These are phyloP conservation scores for Diaporthe caulivora DNA, from an alignment of 2,329 filamentous ascomycete genomes.

Conservation along the genomic window DNA sequence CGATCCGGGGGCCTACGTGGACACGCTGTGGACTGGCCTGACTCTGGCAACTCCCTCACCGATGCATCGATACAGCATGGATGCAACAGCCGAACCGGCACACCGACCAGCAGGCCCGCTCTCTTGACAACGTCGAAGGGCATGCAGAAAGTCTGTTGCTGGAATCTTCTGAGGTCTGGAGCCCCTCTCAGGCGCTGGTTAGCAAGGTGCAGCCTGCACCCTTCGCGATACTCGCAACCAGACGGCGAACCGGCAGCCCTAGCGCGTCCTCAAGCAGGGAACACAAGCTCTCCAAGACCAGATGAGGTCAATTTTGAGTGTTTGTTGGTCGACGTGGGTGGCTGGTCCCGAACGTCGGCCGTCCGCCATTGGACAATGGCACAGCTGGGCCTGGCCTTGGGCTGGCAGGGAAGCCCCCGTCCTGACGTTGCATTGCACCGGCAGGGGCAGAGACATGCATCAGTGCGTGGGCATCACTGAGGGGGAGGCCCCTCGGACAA, in stretches of 20 bases:
- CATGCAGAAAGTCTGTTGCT: constrained; percentile 9
- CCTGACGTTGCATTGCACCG: not conserved
- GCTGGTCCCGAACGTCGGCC: constrained; percentile 31
- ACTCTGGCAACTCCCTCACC: constrained; percentile 24
- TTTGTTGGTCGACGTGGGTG: constrained; percentile 14
- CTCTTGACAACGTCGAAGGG: not conserved
- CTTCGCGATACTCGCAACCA: not conserved
- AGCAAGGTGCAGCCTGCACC: constrained; percentile 16
- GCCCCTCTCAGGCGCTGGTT: not conserved
- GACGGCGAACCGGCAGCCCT: constrained; percentile 28
- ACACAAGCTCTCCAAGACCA: constrained; percentile 35
- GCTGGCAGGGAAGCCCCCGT: constrained; percentile 17
- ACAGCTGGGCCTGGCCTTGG: constrained; percentile 15
- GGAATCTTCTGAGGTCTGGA: constrained; percentile 13
- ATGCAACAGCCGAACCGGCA: constrained; percentile 2
- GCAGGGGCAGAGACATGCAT: constrained; percentile 27
- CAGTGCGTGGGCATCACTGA: constrained; percentile 10
- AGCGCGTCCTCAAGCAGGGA: constrained; percentile 37
- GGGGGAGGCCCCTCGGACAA: not conserved
- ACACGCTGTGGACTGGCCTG: constrained; percentile 22
- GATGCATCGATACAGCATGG: constrained; percentile 9
- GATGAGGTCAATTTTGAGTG: constrained; percentile 41
- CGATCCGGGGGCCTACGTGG: constrained; percentile 32
- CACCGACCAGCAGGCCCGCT: constrained; percentile 7
- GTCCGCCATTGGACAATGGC: constrained; percentile 36